These are phyloP conservation scores for Cryptosporidium baileyi DNA, from an alignment of 169 alveolate genomes.

Conservation along the genomic window DNA sequence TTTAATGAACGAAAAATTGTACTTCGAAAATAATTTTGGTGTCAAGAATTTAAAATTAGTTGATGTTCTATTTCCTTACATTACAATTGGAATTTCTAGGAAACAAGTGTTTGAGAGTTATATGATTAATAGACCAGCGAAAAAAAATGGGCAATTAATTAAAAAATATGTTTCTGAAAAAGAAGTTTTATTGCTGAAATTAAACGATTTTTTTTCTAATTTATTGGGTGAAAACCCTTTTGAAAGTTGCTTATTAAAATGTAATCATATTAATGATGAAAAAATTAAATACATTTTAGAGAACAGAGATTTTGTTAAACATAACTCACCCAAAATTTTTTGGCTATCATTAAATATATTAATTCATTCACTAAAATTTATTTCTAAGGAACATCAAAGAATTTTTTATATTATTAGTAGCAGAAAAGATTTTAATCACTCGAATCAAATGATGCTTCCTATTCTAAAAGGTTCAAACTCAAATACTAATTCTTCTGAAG, in stretches of 20 bases:
- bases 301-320: neutral
- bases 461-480: no score
- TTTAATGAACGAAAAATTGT: neutral
- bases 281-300: neutral
- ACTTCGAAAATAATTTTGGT: neutral
- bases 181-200: neutral
- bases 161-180: neutral
- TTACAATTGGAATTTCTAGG: neutral
- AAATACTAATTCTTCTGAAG: no score
- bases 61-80: neutral
- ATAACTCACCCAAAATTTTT: slow-evolving; percentile 19
- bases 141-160: neutral
- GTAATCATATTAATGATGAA: neutral
- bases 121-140: neutral
- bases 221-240: neutral
- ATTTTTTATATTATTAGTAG: slow-evolving; percentile 9
- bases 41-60: neutral
- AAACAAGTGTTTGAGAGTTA: neutral
- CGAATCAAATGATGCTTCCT: no score
- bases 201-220: neutral
- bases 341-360: slow-evolving; percentile 24
- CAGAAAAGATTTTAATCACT: slow-evolving; percentile 7
- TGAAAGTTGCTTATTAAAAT: neutral
- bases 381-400: slow-evolving; percentile 16
- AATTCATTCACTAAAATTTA: slow-evolving; percentile 14